Evolutionary conservation across 1,139 yeast species (phyloP), one percentile per base, ranked within the genome.

Genomic region (Meyerozyma guilliermondii): DNA sequence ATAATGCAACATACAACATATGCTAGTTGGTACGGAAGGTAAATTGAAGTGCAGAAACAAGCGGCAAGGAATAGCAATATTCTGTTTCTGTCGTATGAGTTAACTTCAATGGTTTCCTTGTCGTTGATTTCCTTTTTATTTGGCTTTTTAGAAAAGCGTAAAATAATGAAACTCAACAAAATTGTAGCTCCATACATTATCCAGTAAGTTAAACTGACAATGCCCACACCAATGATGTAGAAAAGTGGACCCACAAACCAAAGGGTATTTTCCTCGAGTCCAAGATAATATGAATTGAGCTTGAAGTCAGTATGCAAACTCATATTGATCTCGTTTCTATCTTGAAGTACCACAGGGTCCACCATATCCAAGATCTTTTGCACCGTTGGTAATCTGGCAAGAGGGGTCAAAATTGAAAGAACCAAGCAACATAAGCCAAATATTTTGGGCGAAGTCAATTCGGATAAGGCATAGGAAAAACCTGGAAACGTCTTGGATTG

Each of bases 21-120:
- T 0, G 87, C 89, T 55, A 87, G 74, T 58, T 88, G 96, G 55
- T 82, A 88, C 1, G 96, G 96, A 22, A 87, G 65, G 55, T 81
- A 82, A 31, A 81, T 60, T 24, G 83, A 66, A 5, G 85, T 84
- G n/a, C 36, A 17, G 9, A 33, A 4, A 20, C 20, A 33, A 10
- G 14, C 24, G 4, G 10, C 36, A 18, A 46, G 18, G 5, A 39
- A 34, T 22, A 47, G 38, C 9, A 50, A 40, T 10, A 42, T 24
- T 2, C 44, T 46, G 1, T 45, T 43, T 13, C 18, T 35, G n/a
- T 23, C 31, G 8, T 11, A 4, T 11, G 22, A 7, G 10, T 2
- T 11, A 26, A 10, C 13, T 14, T 29, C 20, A 16, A 3, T 29
- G n/a, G 11, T 26, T 18, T 33, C 16, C 24, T 33, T 33, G 23